Evolutionary conservation across 2,329 filamentous ascomycete species (phyloP), one percentile per base, ranked within the genome.

Genomic region (Calonectria honghensis): DNA sequence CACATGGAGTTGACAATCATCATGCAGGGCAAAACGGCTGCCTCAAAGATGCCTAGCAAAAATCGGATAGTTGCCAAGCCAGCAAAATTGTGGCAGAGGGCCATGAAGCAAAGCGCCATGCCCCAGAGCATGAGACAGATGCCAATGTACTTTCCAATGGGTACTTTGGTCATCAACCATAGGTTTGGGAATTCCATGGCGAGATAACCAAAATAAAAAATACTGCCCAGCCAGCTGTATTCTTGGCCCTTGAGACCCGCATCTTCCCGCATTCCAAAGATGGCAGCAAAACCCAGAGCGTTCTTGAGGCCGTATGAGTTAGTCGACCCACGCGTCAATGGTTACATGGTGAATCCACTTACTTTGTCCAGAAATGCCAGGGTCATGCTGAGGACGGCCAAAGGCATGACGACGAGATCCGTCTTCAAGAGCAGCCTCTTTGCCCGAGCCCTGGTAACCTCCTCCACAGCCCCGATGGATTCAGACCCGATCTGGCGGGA

Each of bases 141-240:
- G 2, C 77, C 75, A 3, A 84, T 80, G 18, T 84, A 80, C 75
- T 83, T 84, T 51, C 77, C 83, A 76, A 84, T 82, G 14, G 73
- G 77, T 6, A 81, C 81, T 69, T 81, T 80, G 72, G 84, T 83
- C 13, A 81, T 83, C 0, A 84, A 72, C 70, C 77, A 82, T 45
- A 79, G 79, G 78, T 80, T 83, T 0, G 83, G 83, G 52, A 83
- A 84, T 48, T 88, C 86, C 20, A 85, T 86, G 2, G 85, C 77
- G 0, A 89, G 78, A 73, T 85, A 86, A 65, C 82, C 89, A 35
- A 91, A 85, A 76, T 90, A 91, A 80, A 91, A 91, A 35, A 85
- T 82, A 14, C 83, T 84, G 54, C 83, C 81, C 0, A 95, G 87
- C 94, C 94, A 95, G 29, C 89, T 90, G 81, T 93, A 95, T 84